Conservation (phyloP, 148 eudicot genomes). For the Dianthus caryophyllus region DNA sequence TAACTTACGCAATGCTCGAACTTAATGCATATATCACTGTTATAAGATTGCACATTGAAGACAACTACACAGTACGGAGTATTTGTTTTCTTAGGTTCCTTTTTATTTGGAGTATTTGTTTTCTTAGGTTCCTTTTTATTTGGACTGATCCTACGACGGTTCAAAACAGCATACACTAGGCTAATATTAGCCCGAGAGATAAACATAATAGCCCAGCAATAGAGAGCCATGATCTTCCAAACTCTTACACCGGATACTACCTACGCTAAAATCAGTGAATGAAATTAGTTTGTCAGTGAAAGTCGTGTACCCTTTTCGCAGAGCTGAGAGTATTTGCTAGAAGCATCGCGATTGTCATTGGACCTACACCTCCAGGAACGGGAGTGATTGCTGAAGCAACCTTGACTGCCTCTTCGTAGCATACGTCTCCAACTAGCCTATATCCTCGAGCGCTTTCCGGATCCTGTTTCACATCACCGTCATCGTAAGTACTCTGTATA, state of each 20-base stretch:
- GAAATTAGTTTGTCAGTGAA: conserved; percentile 33
- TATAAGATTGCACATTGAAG: too few species aligned
- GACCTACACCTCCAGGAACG: conserved; percentile 86
- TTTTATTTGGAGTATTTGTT: too few species aligned
- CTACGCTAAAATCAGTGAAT: not conserved
- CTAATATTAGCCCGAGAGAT: too few species aligned
- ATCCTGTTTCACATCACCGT: conserved; percentile 39
- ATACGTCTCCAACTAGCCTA: conserved; percentile 88
- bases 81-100: too few species aligned
- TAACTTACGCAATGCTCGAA: too few species aligned
- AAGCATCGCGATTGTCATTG: conserved; percentile 91
- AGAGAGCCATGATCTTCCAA: not conserved
- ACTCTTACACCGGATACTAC: not conserved
- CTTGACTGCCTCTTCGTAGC: conserved; percentile 81
- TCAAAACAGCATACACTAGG: too few species aligned
- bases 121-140: too few species aligned
- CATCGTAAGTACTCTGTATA: too few species aligned
- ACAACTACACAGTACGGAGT: too few species aligned
- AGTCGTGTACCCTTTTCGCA: conserved; percentile 50
- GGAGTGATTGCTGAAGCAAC: conserved; percentile 93
- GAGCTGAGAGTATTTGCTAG: conserved; percentile 68
- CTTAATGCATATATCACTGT: too few species aligned
- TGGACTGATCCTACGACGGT: too few species aligned
- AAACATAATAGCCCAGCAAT: too few species aligned
- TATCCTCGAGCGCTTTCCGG: conserved; percentile 58